A percentile compares a stretch with the other conserved stretches of the same genome.
Conservation (phyloP, 106 monocot species). For the Alisma plantagoaquatica region DNA sequence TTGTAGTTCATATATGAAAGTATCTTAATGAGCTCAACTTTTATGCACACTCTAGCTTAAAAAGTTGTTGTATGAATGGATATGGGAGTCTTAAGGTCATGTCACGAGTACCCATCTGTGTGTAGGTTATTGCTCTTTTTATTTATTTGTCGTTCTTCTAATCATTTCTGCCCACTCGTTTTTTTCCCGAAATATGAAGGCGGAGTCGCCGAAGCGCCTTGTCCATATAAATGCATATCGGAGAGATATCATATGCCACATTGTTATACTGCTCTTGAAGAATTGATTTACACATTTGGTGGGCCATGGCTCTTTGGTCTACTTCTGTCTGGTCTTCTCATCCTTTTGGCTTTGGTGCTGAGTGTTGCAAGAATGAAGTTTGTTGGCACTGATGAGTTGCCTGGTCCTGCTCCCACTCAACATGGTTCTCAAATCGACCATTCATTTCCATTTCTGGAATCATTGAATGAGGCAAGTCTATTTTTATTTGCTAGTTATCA, state of each 20-base stretch:
- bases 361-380: slow-evolving; percentile 99
- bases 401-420: slow-evolving; percentile 90
- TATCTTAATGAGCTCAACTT: not conserved
- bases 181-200: slow-evolving; percentile 23
- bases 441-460: slow-evolving; percentile 93
- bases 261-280: slow-evolving; percentile 95
- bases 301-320: slow-evolving; percentile 98
- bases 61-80: not conserved
- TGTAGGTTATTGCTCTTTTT: not conserved
- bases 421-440: slow-evolving; percentile 95
- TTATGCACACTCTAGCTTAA: not conserved
- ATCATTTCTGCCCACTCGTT: not conserved
- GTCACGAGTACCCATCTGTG: too few relatives aligned
- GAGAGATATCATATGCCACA: slow-evolving; percentile 96
- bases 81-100: too few relatives aligned
- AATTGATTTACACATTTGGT: slow-evolving; percentile 95
- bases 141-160: not conserved
- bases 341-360: slow-evolving; percentile 75
- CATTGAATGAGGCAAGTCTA: slow-evolving; percentile 97
- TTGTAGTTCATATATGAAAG: too few relatives aligned
- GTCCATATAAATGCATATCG: slow-evolving; percentile 85
- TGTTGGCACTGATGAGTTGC: slow-evolving; percentile 85
- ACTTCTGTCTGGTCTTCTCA: slow-evolving; percentile 73
- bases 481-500: too few relatives aligned
- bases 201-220: slow-evolving; percentile 76